Conservation (phyloP, 192 early-diverging fungal genomes). For the Anaeromyces robustus region DNA sequence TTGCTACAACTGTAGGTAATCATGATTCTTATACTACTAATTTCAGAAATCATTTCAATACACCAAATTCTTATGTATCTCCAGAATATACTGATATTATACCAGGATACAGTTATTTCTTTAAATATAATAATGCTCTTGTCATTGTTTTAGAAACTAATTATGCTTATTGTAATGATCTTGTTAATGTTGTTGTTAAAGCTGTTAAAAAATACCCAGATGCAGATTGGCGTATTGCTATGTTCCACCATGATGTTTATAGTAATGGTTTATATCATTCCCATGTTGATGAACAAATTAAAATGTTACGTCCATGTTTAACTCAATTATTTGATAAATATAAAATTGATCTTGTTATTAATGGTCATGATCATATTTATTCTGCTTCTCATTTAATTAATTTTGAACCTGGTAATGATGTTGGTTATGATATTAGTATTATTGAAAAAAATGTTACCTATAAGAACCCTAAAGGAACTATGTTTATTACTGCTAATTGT, state of each 20-base stretch:
- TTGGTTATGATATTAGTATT: background rate
- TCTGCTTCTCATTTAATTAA: background rate
- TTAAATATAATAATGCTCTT: background rate
- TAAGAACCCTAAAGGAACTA: background rate
- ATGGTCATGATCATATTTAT: background rate
- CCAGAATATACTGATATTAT: background rate
- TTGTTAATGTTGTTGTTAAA: background rate
- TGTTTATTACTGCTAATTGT: background rate
- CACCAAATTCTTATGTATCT: background rate
- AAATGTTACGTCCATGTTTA: background rate
- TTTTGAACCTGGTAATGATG: background rate
- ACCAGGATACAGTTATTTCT: background rate
- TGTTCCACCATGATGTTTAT: background rate
- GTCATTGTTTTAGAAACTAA: background rate
- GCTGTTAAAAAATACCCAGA: background rate
- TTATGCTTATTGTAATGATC: background rate
- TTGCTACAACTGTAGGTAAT: background rate
- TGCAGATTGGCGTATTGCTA: background rate
- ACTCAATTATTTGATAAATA: background rate
- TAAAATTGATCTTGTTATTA: background rate
- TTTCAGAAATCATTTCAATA: background rate
- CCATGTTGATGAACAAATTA: background rate
- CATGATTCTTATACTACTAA: background rate
- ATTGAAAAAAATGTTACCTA: background rate
- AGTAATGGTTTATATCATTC: background rate